Evolutionary conservation across 106 monocot genomes (phyloP), one percentile per base, ranked within the genome.

Genomic region (Acanthochlamys bracteata): DNA sequence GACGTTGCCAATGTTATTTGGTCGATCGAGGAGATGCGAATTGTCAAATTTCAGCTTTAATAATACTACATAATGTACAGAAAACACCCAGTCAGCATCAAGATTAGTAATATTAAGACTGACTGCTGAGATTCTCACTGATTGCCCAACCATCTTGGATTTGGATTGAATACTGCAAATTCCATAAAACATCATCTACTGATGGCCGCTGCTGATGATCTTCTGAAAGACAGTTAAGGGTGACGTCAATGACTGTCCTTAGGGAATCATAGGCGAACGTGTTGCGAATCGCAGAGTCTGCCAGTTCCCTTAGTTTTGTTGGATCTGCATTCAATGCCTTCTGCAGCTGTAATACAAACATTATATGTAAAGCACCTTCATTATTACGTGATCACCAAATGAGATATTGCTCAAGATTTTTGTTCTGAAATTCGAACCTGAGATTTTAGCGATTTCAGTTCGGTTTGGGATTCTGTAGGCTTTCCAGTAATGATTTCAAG

Each of bases 111-210:
- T n/a, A n/a, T n/a, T n/a, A n/a, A n/a, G n/a, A n/a, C n/a, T n/a
- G n/a, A n/a, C n/a, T n/a, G 64, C 82, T 76, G 56, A 93, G 68
- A 60, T 57, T 76, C 42, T 85, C 93, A 57, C 81, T 84, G 71
- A 79, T 89, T 7, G 84, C 75, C 77, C 82, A 88, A 10, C 82
- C 90, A 70, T 90, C 88, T 57, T 96, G 95, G 53, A 96, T 72
- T 51, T 96, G 95, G 43, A 80, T 80, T 0, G 90, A 82, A 40
- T 91, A 96, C 65, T 90, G 90, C 66, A 96, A 67, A 61, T 96
- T 96, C 95, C 95, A 96, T 12, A 96, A 76, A 19, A 96, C 60
- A 60, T 96, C 95, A 17, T 96, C 95, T 11, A 96, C 76, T 4
- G 95, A 87, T 4, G 95, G 95, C 11, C 95, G 72, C 66, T 72